Evolutionary conservation across 768 basidiomycete genomes (phyloP).

Genomic region (Rhizopogon roseolus): DNA sequence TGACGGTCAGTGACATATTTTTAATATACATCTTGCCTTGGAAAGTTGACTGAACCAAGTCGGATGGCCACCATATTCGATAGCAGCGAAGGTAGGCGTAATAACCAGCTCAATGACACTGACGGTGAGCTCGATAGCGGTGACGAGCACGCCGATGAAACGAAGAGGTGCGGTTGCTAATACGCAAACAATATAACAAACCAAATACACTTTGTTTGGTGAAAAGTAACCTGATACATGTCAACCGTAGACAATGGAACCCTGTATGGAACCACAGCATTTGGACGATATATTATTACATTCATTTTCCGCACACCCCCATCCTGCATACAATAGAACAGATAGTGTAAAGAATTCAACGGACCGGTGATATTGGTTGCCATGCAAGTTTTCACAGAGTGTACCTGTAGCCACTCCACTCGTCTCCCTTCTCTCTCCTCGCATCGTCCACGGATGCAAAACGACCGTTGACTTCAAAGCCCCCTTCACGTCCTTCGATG

Average conservation of each 20-base stretch:
- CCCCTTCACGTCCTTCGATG: slow-evolving; percentile 36
- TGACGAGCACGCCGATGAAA: too few species aligned
- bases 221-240: too few species aligned
- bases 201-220: too few species aligned
- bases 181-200: too few species aligned
- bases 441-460: slow-evolving; percentile 59
- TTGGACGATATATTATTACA: neutral
- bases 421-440: slow-evolving; percentile 65
- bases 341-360: neutral
- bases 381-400: slow-evolving; percentile 33
- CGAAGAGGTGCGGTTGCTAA: too few species aligned
- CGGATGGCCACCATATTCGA: too few species aligned
- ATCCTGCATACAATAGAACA: neutral
- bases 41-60: too few species aligned
- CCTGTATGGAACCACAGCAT: neutral
- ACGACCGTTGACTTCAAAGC: slow-evolving; percentile 48
- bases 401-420: slow-evolving; percentile 76
- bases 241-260: neutral
- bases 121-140: too few species aligned
- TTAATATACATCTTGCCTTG: too few species aligned
- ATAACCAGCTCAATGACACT: too few species aligned
- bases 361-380: neutral
- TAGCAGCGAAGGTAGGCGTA: too few species aligned
- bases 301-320: neutral
- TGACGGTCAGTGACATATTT: too few species aligned